These are phyloP conservation scores for Aspergillus biplanus DNA, from an alignment of 495 filamentous ascomycete species.

Conservation along the genomic window DNA sequence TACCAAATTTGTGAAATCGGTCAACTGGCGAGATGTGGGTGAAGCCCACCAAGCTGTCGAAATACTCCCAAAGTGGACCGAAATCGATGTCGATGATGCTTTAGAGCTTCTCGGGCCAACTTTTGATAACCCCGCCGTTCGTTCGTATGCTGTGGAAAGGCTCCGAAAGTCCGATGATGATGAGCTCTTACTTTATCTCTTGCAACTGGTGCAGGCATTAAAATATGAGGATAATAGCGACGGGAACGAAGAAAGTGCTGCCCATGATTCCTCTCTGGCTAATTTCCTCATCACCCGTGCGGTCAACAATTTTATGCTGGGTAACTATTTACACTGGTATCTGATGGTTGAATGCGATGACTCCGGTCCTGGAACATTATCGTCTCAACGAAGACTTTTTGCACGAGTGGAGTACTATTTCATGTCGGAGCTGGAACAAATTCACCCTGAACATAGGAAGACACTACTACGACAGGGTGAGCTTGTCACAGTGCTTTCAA, in stretches of 20 bases:
- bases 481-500: slow-evolving; percentile 81
- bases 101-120: slow-evolving; percentile 90
- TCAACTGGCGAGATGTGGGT: slow-evolving; percentile 86
- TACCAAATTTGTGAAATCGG: slow-evolving; percentile 97
- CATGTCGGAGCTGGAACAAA: slow-evolving; percentile 74
- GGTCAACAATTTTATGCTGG: slow-evolving; percentile 81
- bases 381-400: slow-evolving; percentile 80
- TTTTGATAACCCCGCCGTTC: slow-evolving; percentile 84
- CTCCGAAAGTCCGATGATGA: slow-evolving; percentile 91
- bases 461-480: slow-evolving; percentile 87
- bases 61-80: slow-evolving; percentile 91
- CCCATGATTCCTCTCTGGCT: slow-evolving; percentile 85
- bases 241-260: slow-evolving; percentile 61
- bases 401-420: slow-evolving; percentile 93
- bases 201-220: slow-evolving; percentile 94
- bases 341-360: slow-evolving; percentile 97
- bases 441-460: slow-evolving; percentile 67
- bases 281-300: slow-evolving; percentile 87
- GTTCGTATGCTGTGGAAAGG: slow-evolving; percentile 91
- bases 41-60: slow-evolving; percentile 89
- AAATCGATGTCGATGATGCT: slow-evolving; percentile 96
- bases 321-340: slow-evolving; percentile 97
- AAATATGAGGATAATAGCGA: slow-evolving; percentile 84
- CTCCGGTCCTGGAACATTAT: slow-evolving; percentile 67
- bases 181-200: slow-evolving; percentile 86